A percentile compares a stretch with the other conserved stretches of the same genome.
phyloP scores from a whole-genome alignment of 495 filamentous ascomycete genomes.

The Acidiella bohemica region DNA sequence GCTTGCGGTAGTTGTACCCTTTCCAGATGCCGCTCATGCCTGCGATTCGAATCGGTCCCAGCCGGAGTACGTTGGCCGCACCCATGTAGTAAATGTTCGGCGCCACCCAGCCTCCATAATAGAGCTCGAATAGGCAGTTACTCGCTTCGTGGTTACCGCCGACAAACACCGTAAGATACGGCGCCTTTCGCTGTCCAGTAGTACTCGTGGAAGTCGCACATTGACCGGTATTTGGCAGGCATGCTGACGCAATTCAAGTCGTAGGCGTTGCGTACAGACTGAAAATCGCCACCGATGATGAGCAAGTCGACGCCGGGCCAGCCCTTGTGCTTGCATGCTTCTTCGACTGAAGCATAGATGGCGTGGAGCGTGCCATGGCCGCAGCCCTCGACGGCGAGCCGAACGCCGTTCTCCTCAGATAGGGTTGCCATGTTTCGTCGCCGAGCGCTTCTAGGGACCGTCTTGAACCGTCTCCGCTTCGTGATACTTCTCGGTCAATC shows the following conservation, averaged over 20 bases:
- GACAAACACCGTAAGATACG: conserved; percentile 81
- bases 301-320: conserved; percentile 71
- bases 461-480: neutral
- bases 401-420: conserved; percentile 25
- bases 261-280: conserved; percentile 76
- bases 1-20: conserved; percentile 62
- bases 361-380: conserved; percentile 82
- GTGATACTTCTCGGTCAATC: neutral
- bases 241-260: conserved; percentile 81
- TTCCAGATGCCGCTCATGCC: conserved; percentile 92
- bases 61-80: conserved; percentile 70
- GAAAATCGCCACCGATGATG: conserved; percentile 85
- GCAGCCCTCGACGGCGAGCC: conserved; percentile 65
- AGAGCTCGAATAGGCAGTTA: conserved; percentile 75
- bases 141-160: conserved; percentile 91
- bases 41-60: conserved; percentile 76
- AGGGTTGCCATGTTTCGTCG: conserved; percentile 13
- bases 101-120: conserved; percentile 93
- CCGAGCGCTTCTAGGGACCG: too few relatives aligned
- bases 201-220: conserved; percentile 87
- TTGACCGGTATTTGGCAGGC: conserved; percentile 64
- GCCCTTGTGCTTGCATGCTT: conserved; percentile 45
- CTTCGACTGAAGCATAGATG: conserved; percentile 66
- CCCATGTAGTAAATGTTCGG: conserved; percentile 95
- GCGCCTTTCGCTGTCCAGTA: conserved; percentile 67